Base-by-base conservation (phyloP, 352 stramenopile species). In the Halophytophthora batemanensis region DNA sequence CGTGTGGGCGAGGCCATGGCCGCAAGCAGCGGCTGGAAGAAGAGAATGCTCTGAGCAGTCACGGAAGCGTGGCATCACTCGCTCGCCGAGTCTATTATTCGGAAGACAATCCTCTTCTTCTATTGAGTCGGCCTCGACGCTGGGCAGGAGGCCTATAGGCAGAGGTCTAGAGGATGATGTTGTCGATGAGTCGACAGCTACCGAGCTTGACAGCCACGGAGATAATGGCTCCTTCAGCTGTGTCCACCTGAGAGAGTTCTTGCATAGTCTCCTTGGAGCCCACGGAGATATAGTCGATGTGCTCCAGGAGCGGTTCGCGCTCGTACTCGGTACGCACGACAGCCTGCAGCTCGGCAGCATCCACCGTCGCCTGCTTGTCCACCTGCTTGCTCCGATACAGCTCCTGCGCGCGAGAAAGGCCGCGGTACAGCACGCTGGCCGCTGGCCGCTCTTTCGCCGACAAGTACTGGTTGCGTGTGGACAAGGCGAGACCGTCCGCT, bases 381-480 rank as follows among this genome's bases (percentile, higher is more conserved):
- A 63, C 51, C 19, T 61, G 61, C 17, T 48, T 37, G 3, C 54
- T 55, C 25, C 74, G 51, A 48, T 84, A 90, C 36, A 80, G 8
- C 6, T 79, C 51, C 41, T 77, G 68, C 0, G 84, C 86, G 15
- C 58, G 62, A 12, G 38, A 33, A 35, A 93, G 70, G 45, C 92
- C 93, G 12, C 76, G 56, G 56, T 98, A 95, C 10, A 99, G 61
- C 35, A 98, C 74, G 13, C 74, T 69, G 2, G 96, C 96, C 1
- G 81, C 89, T 10, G 67, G 42, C 37, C 96, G 80, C 69, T 99
- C 95, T 12, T 91, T 75, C 1, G 63, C 12, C 1, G 64, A 91
- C 48, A 99, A 77, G 69, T 99, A 99, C 42, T 97, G 95, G 77
- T 99, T 99, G 34, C 97, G 86, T 47, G 93, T 98, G 14, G 93